These are phyloP conservation scores for Carex arenaria DNA, from an alignment of 202 grass and related monocot genomes.

Conservation along the genomic window DNA sequence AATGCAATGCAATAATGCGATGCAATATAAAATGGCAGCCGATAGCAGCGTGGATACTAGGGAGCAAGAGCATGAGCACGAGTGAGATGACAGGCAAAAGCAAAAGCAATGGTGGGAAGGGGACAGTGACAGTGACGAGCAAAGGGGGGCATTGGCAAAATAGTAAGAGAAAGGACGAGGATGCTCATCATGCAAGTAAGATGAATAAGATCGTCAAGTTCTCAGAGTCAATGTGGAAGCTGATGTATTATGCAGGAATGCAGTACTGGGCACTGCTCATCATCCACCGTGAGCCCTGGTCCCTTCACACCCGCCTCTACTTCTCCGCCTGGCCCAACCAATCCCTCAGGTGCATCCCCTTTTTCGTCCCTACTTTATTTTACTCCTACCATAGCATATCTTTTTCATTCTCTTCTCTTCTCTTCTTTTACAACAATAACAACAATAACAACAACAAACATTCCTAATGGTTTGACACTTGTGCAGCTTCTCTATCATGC, in stretches of 20 bases:
- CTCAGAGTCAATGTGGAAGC: slow-evolving; percentile 96
- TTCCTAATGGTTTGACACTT: neutral
- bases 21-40: slow-evolving; percentile 44
- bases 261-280: slow-evolving; percentile 80
- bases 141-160: neutral
- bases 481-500: slow-evolving; percentile 57
- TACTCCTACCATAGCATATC: neutral
- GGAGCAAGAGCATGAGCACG: slow-evolving; percentile 33
- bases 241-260: slow-evolving; percentile 79
- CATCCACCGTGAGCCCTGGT: slow-evolving; percentile 84
- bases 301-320: slow-evolving; percentile 69
- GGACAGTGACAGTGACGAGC: neutral
- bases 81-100: neutral
- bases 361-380: neutral
- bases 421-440: neutral
- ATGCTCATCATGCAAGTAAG: neutral
- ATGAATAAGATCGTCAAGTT: slow-evolving; percentile 74
- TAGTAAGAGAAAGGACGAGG: neutral
- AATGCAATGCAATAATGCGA: neutral
- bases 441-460: neutral
- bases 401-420: neutral
- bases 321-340: slow-evolving; percentile 82
- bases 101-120: neutral
- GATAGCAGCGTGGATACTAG: slow-evolving; percentile 50
- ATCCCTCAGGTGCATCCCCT: slow-evolving; percentile 45